Percentiles rank a stretch among this genome's conserved stretches.
phyloP scores from a whole-genome alignment of 176 grass and related monocot species.

The sorghum (Sorghum bicolor) region DNA sequence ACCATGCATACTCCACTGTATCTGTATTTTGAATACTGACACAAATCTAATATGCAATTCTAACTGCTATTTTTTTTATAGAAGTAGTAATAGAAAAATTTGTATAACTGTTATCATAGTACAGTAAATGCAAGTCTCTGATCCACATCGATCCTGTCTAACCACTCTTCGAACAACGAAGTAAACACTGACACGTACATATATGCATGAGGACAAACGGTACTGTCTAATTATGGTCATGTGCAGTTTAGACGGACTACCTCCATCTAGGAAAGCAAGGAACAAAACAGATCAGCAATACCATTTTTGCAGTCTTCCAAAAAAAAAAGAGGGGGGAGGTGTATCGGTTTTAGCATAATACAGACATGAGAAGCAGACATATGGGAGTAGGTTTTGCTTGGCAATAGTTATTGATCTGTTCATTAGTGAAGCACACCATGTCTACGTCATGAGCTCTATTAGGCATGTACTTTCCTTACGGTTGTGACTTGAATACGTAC shows the following conservation, averaged over 20 bases:
- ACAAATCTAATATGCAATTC: too few relatives aligned
- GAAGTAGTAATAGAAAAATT: too few relatives aligned
- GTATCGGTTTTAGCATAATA: too few relatives aligned
- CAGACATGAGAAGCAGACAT: too few relatives aligned
- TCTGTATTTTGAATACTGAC: too few relatives aligned
- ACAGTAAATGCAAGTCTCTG: not conserved
- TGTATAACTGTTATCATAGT: too few relatives aligned
- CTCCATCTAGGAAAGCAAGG: not conserved
- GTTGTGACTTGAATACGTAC: not conserved
- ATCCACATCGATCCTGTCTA: too few relatives aligned
- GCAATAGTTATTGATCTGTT: not conserved
- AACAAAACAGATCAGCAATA: not conserved
- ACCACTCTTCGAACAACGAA: too few relatives aligned
- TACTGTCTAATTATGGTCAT: not conserved
- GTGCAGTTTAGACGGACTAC: not conserved
- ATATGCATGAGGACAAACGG: not conserved
- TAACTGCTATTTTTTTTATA: too few relatives aligned
- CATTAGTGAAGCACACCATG: not conserved
- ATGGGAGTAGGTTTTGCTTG: too few relatives aligned
- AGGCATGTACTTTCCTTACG: not conserved
- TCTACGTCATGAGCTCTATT: not conserved
- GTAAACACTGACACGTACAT: too few relatives aligned
- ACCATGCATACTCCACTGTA: too few relatives aligned
- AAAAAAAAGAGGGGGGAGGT: not conserved
- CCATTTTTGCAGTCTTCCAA: not conserved